These are phyloP conservation scores for Skeletonema potamos DNA, from an alignment of 108 stramenopile species.

Conservation along the genomic window DNA sequence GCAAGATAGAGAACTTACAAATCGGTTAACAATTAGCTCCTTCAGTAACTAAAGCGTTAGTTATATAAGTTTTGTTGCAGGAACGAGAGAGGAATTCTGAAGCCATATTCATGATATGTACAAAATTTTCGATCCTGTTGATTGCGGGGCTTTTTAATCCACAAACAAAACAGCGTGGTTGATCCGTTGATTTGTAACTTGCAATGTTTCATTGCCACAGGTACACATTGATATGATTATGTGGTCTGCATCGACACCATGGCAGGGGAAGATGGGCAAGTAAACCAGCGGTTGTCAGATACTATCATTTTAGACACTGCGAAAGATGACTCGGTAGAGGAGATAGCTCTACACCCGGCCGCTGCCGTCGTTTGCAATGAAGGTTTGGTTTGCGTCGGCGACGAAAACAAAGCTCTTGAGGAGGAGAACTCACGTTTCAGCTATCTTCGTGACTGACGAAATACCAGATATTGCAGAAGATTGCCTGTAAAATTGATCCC, in stretches of 20 bases:
- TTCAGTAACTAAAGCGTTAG: not conserved
- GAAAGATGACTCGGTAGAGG: not conserved
- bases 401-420: not conserved
- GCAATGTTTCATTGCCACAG: not conserved
- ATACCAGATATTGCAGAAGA: not conserved
- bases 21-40: not conserved
- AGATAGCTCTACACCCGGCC: not conserved
- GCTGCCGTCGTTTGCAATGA: not conserved
- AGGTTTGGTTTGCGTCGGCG: not conserved
- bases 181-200: too few species aligned
- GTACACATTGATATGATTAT: too few species aligned
- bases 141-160: too few species aligned
- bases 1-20: conserved; percentile 20
- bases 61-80: too few species aligned
- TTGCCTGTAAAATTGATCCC: not conserved
- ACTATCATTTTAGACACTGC: not conserved
- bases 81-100: too few species aligned
- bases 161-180: too few species aligned
- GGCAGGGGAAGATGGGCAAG: not conserved
- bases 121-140: too few species aligned
- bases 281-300: not conserved
- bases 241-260: not conserved
- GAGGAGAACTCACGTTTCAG: not conserved
- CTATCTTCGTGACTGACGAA: not conserved
- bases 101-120: too few species aligned